A percentile compares a stretch with the other conserved stretches of the same genome.
Evolutionary conservation across 371 early-diverging fungal genomes (phyloP).

Genomic region (Chytridium lagenaria): DNA sequence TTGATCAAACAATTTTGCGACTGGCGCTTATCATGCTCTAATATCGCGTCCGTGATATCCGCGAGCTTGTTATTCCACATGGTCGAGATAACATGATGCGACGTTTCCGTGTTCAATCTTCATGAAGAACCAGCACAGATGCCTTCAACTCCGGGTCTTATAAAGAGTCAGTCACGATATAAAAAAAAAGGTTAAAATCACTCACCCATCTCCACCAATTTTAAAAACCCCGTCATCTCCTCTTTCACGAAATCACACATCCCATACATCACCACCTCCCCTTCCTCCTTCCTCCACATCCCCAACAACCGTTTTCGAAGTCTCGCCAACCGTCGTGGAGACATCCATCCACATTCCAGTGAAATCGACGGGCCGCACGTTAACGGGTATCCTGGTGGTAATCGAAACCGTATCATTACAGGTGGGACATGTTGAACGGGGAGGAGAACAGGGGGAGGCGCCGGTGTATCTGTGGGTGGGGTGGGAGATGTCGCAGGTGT

Average conservation of each 20-base stretch:
- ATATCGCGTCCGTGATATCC: constrained; percentile 14
- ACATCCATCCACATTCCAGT: constrained; percentile 22
- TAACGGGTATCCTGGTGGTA: constrained; percentile 46
- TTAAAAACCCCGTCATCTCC: constrained; percentile 11
- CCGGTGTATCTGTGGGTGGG: not conserved
- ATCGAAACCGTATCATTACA: constrained; percentile 38
- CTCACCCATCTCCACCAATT: not conserved
- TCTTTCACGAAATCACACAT: constrained; percentile 34
- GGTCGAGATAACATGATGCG: not conserved
- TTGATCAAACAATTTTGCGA: constrained; percentile 33
- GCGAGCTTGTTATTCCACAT: not conserved
- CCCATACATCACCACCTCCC: constrained; percentile 35
- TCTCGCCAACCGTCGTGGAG: not conserved
- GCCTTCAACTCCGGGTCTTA: too few relatives aligned
- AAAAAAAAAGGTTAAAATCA: not conserved
- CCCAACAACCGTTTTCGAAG: not conserved
- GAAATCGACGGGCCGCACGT: constrained; percentile 24
- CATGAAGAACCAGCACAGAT: not conserved
- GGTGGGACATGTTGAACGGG: constrained; percentile 46
- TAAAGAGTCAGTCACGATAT: not conserved
- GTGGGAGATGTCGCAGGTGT: not conserved
- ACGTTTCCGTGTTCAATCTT: not conserved
- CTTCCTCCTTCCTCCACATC: constrained; percentile 31
- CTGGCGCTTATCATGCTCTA: constrained; percentile 18
- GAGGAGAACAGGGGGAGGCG: not conserved